Percentiles rank a stretch among this genome's conserved stretches.
Conservation (phyloP, 257 asterid genomes). For the Nicotiana obtusifolia region DNA sequence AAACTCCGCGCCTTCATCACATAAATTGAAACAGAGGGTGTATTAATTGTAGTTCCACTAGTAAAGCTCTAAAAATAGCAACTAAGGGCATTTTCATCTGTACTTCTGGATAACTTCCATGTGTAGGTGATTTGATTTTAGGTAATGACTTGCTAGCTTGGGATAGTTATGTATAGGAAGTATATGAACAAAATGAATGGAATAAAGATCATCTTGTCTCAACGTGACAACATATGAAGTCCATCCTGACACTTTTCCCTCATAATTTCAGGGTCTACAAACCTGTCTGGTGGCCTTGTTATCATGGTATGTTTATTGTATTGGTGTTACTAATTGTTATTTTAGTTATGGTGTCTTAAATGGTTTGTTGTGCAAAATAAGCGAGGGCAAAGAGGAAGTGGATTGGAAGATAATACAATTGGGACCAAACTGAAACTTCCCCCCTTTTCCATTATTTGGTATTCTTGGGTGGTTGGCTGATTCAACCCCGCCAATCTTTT, state of each 20-base stretch:
- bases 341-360: background rate
- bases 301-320: constrained; percentile 63
- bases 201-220: background rate
- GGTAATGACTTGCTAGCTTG: background rate
- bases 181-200: background rate
- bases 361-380: background rate
- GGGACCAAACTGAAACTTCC: background rate
- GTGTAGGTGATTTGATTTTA: background rate
- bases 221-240: constrained; percentile 1
- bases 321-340: background rate
- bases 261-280: constrained; percentile 69
- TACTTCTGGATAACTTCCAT: background rate
- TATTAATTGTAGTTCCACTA: background rate
- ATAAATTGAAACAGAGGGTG: too few species aligned
- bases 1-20: too few species aligned
- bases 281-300: constrained; percentile 86
- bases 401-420: background rate
- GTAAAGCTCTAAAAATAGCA: background rate
- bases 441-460: background rate
- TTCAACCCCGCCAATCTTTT: background rate
- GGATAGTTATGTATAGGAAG: background rate
- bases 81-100: background rate
- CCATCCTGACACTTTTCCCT: constrained; percentile 20
- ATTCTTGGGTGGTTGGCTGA: background rate
- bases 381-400: background rate